Evolutionary conservation across 257 asterid species (phyloP).

Genomic region (Rhazya stricta): DNA sequence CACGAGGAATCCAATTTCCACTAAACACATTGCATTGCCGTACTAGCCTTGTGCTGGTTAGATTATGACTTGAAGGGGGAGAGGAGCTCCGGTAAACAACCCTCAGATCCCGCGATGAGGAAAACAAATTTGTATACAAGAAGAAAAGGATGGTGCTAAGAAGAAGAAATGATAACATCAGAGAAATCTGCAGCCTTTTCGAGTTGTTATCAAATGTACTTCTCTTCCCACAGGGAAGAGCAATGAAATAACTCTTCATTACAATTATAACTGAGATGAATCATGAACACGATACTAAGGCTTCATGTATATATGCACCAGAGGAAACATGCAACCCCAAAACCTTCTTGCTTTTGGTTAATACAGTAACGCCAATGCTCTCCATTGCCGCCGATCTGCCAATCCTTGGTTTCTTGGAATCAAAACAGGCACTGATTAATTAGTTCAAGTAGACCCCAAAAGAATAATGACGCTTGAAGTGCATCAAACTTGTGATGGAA

Average conservation of each 20-base stretch:
- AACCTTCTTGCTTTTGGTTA: not conserved
- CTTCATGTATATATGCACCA: not conserved
- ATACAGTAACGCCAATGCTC: not conserved
- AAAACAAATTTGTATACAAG: not conserved
- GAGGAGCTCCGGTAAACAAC: not conserved
- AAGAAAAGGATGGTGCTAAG: not conserved
- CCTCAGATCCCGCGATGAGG: not conserved
- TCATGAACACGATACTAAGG: not conserved
- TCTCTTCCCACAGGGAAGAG: slow-evolving; percentile 1
- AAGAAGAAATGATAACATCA: not conserved
- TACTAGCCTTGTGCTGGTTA: not conserved
- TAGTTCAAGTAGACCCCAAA: not conserved
- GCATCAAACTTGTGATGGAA: slow-evolving; percentile 4
- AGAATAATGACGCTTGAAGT: not conserved
- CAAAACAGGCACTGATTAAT: not conserved
- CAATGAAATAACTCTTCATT: not conserved
- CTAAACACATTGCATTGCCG: slow-evolving; percentile 22
- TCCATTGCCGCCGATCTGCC: not conserved
- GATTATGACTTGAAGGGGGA: not conserved
- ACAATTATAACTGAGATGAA: not conserved
- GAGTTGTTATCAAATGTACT: not conserved
- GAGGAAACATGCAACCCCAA: not conserved
- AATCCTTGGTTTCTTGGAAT: not conserved
- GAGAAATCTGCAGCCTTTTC: not conserved
- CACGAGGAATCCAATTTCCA: slow-evolving; percentile 27